A percentile compares a stretch with the other conserved stretches of the same genome.
These are phyloP conservation scores for Wallemia hederae DNA, from an alignment of 1,284 basidiomycete genomes.

Conservation along the genomic window DNA sequence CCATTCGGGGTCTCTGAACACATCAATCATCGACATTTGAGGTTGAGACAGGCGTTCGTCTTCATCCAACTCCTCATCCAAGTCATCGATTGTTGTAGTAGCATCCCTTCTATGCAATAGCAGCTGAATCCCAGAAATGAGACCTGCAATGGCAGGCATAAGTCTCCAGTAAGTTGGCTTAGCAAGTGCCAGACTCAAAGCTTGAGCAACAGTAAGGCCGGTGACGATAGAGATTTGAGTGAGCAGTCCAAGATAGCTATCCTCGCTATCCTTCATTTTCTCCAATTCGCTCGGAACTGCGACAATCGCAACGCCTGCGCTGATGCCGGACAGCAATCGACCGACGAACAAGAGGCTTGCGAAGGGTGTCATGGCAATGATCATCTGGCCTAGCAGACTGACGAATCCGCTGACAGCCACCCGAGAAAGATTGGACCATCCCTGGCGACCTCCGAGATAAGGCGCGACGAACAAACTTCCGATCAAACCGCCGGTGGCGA, in stretches of 20 bases:
- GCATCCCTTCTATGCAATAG: background rate
- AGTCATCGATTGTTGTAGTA: background rate
- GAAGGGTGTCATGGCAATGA: background rate
- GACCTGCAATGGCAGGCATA: constrained; percentile 10
- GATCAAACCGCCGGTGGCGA: background rate
- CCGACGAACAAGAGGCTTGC: background rate
- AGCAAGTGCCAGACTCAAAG: constrained; percentile 15
- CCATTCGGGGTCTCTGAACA: background rate
- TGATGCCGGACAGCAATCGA: background rate
- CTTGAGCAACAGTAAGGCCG: constrained; percentile 16
- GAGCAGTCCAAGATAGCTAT: background rate
- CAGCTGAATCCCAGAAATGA: background rate
- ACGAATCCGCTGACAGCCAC: background rate
- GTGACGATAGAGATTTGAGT: constrained; percentile 11
- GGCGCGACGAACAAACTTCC: background rate
- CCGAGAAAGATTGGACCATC: background rate
- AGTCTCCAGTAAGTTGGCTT: constrained; percentile 13
- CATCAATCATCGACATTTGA: background rate
- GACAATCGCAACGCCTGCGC: background rate
- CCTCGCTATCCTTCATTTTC: constrained; percentile 1
- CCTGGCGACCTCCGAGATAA: background rate
- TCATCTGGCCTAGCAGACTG: background rate
- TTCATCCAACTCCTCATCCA: background rate
- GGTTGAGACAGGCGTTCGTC: too few relatives aligned
- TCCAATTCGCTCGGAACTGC: background rate